Base-by-base conservation (phyloP, 1,139 yeast species). In the Blastobotrys niveus region DNA sequence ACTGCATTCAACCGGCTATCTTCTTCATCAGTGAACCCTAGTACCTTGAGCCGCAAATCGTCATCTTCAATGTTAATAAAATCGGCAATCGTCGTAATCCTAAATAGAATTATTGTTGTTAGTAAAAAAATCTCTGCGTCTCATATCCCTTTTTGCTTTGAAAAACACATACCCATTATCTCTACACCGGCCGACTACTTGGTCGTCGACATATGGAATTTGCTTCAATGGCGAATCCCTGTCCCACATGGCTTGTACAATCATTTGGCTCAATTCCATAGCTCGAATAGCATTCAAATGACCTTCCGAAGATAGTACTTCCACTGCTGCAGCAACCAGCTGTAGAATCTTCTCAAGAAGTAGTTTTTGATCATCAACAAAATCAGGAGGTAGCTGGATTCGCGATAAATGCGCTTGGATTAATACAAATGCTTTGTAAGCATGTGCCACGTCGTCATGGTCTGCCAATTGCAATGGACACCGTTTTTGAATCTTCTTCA, bases 241-340 rank as follows among this genome's bases (percentile, higher is more conserved):
- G 53, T 80, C 85, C 95, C 96, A 88, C 22, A 84, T 67, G 0
- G 83, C 94, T 62, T 91, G 98, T 0, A 83, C 79, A 9, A 87
- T 66, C 95, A 88, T 85, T 59, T 91, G 98, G 1, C 85, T 76
- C 46, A 89, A 61, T 60, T 91, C 97, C 84, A 91, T 86, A 0
- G 88, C 93, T 43, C 75, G 74, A 52, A 87, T 71, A 0, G 95
- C 88, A 60, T 80, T 84, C 57, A 89, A 65, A 52, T 73, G 71
- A 0, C 97, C 96, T 48, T 86, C 89, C 52, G 89, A 78, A 0
- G 95, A 79, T 36, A 88, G 66, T 1, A 82, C 68, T 61, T 91
- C 96, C 24, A 86, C 80, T 47, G 80, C 68, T 0, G 91, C 87
- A 53, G 79, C 72, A 8, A 86, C 64, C 26, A 88, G 59, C 3